Percentiles rank a stretch among this genome's conserved stretches.
Evolutionary conservation across 2,329 filamentous ascomycete species (phyloP).

Genomic region (Pseudopyricularia javanii): DNA sequence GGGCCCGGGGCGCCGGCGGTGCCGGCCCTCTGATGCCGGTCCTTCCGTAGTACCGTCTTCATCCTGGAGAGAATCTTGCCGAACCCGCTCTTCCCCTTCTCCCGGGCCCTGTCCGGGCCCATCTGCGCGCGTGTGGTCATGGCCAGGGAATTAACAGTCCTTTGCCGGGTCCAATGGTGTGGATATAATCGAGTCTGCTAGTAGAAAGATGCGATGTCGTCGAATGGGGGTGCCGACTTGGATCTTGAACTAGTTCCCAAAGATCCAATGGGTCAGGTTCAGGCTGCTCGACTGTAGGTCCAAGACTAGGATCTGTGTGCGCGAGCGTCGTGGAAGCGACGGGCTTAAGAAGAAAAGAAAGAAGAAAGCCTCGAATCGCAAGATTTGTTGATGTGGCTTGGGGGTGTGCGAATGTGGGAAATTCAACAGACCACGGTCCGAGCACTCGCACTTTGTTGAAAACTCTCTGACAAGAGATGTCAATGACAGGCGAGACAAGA

Average conservation of each 20-base stretch:
- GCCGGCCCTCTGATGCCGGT: conserved; percentile 14
- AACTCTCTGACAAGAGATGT: too few species aligned
- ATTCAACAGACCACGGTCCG: too few species aligned
- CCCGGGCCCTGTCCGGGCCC: conserved; percentile 21
- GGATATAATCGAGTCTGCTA: not conserved
- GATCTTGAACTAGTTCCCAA: too few species aligned
- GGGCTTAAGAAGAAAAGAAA: not conserved
- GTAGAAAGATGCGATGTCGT: not conserved
- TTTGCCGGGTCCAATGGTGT: not conserved
- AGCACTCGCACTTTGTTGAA: too few species aligned
- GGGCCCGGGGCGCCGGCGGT: conserved; percentile 7
- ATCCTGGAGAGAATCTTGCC: conserved; percentile 34
- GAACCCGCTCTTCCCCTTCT: conserved; percentile 33
- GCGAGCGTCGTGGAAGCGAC: not conserved
- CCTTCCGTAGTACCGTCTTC: conserved; percentile 36
- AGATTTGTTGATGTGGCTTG: not conserved
- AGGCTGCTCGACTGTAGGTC: too few species aligned
- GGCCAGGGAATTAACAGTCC: not conserved
- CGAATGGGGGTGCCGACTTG: too few species aligned
- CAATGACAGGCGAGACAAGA: not conserved
- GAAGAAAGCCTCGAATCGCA: too few species aligned
- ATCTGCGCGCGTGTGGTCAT: conserved; percentile 32
- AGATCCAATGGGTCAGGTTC: too few species aligned
- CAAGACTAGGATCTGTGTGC: too few species aligned
- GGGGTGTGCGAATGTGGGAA: not conserved